Evolutionary conservation across 1,284 basidiomycete species (phyloP).

Genomic region (Cystobasidium pallidum): DNA sequence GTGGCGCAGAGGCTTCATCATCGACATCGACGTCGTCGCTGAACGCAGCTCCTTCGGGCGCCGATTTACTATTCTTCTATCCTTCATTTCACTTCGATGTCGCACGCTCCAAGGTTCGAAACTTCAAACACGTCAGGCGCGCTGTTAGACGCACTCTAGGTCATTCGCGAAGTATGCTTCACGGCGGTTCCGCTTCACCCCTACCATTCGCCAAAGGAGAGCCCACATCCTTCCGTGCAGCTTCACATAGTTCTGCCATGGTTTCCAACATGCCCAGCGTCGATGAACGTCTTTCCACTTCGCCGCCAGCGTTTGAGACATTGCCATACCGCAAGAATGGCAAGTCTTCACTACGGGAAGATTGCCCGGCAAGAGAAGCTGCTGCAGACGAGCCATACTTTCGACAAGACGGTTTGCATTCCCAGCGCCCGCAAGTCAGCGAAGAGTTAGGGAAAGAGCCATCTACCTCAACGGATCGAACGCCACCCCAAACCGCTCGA

Average conservation of each 20-base stretch:
- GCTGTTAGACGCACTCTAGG: not conserved
- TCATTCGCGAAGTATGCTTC: not conserved
- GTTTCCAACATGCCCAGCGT: not conserved
- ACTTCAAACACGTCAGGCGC: conserved; percentile 10
- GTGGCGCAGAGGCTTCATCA: conserved; percentile 21
- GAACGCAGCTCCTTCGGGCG: not conserved
- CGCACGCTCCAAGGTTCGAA: not conserved
- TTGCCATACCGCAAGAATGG: conserved; percentile 1
- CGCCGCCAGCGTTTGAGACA: not conserved
- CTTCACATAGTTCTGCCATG: not conserved
- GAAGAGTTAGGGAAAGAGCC: not conserved
- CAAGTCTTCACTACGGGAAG: not conserved
- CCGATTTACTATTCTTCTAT: conserved; percentile 17
- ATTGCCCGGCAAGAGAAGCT: not conserved
- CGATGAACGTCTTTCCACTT: not conserved
- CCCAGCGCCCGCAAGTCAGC: not conserved
- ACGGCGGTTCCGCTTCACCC: not conserved
- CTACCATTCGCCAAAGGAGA: not conserved
- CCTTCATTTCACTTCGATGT: conserved; percentile 19
- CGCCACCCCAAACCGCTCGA: not conserved
- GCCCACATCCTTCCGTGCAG: not conserved
- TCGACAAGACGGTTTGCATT: not conserved
- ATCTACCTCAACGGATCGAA: not conserved
- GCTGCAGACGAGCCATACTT: not conserved
- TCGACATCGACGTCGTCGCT: not conserved